phyloP scores from a whole-genome alignment of 176 grass and related monocot genomes.

The Lolium multiflorum region DNA sequence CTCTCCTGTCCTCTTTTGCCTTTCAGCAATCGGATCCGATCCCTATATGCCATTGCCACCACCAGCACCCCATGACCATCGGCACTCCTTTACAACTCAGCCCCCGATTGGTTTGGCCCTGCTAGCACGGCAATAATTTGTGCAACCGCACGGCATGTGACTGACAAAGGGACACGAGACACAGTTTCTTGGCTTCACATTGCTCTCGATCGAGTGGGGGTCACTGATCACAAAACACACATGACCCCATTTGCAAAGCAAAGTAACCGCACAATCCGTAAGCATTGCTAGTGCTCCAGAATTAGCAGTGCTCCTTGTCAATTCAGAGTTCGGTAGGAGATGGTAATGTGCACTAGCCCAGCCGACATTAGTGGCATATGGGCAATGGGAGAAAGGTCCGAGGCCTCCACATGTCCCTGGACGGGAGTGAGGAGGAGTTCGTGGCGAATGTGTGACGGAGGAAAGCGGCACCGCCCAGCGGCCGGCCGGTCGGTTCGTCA shows the following conservation, averaged over 20 bases:
- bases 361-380: constrained; percentile 19
- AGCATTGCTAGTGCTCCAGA: neutral
- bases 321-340: constrained; percentile 38
- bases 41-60: constrained; percentile 41
- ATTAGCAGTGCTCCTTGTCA: neutral
- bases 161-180: constrained; percentile 21
- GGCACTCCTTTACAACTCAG: constrained; percentile 54
- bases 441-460: constrained; percentile 34
- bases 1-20: constrained; percentile 40
- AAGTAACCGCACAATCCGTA: neutral
- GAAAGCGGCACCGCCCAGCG: neutral
- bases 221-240: constrained; percentile 30
- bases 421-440: constrained; percentile 2
- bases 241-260: constrained; percentile 22
- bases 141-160: constrained; percentile 44
- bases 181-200: constrained; percentile 18
- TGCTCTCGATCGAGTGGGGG: constrained; percentile 44
- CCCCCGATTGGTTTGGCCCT: constrained; percentile 31
- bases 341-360: constrained; percentile 9
- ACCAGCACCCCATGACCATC: neutral
- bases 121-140: constrained; percentile 51
- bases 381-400: neutral
- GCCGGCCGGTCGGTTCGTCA: constrained; percentile 11
- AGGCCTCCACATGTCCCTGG: constrained; percentile 28
- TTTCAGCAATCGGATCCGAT: constrained; percentile 56